Evolutionary conservation across 1,284 basidiomycete genomes (phyloP).

Genomic region (Cutaneotrichosporon mucoides): DNA sequence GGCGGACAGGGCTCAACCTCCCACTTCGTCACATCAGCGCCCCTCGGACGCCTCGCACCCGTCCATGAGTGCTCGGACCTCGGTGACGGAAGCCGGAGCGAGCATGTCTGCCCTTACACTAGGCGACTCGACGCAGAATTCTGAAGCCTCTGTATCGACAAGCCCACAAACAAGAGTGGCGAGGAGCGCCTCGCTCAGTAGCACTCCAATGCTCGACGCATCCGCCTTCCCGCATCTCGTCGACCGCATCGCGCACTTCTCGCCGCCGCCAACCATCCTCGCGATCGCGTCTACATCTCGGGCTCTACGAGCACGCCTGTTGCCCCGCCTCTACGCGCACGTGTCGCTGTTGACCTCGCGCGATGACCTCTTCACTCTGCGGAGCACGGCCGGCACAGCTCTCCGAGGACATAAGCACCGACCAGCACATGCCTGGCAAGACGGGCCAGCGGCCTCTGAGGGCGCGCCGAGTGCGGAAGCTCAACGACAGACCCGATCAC

Average conservation of each 20-base stretch:
- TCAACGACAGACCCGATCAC: too few relatives aligned
- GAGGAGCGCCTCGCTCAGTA: too few relatives aligned
- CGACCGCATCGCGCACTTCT: conserved; percentile 3
- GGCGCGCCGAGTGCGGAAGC: too few relatives aligned
- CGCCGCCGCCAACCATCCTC: not conserved
- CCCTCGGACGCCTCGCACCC: too few relatives aligned
- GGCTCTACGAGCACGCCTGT: not conserved
- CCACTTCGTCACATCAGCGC: too few relatives aligned
- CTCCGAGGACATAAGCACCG: not conserved
- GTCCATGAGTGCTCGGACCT: too few relatives aligned
- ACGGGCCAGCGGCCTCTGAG: too few relatives aligned
- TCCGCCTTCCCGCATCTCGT: conserved; percentile 11
- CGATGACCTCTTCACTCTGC: not conserved
- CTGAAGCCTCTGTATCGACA: too few relatives aligned
- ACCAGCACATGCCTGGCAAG: not conserved
- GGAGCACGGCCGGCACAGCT: not conserved
- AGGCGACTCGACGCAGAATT: too few relatives aligned
- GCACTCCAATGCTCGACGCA: conserved; percentile 1
- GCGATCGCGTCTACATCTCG: not conserved
- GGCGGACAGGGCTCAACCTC: not conserved
- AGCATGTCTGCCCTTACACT: too few relatives aligned
- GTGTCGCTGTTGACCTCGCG: not conserved
- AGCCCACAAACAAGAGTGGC: too few relatives aligned
- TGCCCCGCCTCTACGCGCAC: not conserved
- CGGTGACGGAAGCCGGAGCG: too few relatives aligned